A percentile compares a stretch with the other conserved stretches of the same genome.
These are phyloP conservation scores for Xylariaceae sp. DNA, from an alignment of 2,329 filamentous ascomycete genomes.

Conservation along the genomic window DNA sequence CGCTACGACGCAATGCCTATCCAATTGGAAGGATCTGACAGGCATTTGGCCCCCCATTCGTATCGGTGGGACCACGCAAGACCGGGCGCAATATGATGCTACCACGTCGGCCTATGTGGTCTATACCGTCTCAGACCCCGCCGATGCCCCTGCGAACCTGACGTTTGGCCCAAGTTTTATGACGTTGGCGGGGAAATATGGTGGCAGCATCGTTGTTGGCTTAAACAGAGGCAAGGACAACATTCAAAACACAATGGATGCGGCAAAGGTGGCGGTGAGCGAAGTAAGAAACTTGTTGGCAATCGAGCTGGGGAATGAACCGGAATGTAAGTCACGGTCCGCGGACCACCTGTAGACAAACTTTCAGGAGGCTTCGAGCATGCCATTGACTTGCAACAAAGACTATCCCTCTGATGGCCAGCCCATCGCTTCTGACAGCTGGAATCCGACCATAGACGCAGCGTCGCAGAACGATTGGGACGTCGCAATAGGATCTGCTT, in stretches of 20 bases:
- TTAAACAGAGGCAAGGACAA: conserved; percentile 50
- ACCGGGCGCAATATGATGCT: conserved; percentile 48
- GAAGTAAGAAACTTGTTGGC: conserved; percentile 46
- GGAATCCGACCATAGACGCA: conserved; percentile 35
- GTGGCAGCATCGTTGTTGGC: conserved; percentile 46
- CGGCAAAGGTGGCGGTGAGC: conserved; percentile 40
- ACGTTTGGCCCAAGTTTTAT: conserved; percentile 51
- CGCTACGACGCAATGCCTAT: conserved; percentile 45
- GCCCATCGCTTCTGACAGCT: conserved; percentile 35
- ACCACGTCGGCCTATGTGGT: conserved; percentile 41
- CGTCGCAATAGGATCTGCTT: conserved; percentile 32
- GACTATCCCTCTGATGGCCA: conserved; percentile 34
- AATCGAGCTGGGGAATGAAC: conserved; percentile 54
- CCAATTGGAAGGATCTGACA: conserved; percentile 45
- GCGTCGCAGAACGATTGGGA: conserved; percentile 38
- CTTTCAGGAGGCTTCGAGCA: not conserved
- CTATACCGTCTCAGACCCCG: conserved; percentile 43
- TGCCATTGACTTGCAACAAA: conserved; percentile 17
- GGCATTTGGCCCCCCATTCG: conserved; percentile 49
- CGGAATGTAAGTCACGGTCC: conserved; percentile 36
- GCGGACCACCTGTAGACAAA: not conserved
- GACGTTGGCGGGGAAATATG: conserved; percentile 43
- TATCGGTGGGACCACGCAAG: conserved; percentile 55
- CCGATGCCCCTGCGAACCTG: conserved; percentile 43
- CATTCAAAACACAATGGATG: conserved; percentile 48